These are phyloP conservation scores for Isoetes engelmannii DNA, from an alignment of 83 land plant genomes.

Conservation along the genomic window DNA sequence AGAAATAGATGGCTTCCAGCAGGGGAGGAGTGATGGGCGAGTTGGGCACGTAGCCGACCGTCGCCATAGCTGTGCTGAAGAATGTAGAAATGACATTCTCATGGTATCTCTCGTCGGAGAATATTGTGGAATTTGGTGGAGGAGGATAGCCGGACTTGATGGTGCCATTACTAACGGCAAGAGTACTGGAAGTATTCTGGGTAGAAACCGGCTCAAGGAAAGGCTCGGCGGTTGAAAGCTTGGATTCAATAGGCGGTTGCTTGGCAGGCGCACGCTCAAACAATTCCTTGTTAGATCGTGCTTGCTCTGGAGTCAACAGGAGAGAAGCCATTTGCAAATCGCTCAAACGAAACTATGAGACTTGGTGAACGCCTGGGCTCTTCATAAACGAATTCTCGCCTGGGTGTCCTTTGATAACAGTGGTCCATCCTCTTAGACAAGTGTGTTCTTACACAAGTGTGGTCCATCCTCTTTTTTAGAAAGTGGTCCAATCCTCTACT, in stretches of 20 bases:
- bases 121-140: not conserved
- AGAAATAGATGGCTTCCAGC: not conserved
- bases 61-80: not conserved
- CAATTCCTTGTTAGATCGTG: not conserved
- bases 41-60: not conserved
- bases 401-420: no score
- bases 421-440: no score
- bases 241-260: not conserved
- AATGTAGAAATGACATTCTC: slow-evolving; percentile 1
- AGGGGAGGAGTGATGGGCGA: not conserved
- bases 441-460: no score
- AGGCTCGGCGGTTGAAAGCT: not conserved
- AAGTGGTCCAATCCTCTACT: no score
- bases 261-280: not conserved
- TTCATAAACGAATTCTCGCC: no score
- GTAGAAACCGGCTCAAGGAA: not conserved
- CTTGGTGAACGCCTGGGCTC: no score
- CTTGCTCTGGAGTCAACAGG: slow-evolving; percentile 4
- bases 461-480: no score
- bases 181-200: not conserved
- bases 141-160: slow-evolving; percentile 4
- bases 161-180: slow-evolving; percentile 2
- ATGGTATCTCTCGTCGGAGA: not conserved
- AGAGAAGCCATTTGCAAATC: not conserved
- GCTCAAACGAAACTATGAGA: no score